These are phyloP conservation scores for Claviceps cyperi DNA, from an alignment of 2,329 filamentous ascomycete species.

Conservation along the genomic window DNA sequence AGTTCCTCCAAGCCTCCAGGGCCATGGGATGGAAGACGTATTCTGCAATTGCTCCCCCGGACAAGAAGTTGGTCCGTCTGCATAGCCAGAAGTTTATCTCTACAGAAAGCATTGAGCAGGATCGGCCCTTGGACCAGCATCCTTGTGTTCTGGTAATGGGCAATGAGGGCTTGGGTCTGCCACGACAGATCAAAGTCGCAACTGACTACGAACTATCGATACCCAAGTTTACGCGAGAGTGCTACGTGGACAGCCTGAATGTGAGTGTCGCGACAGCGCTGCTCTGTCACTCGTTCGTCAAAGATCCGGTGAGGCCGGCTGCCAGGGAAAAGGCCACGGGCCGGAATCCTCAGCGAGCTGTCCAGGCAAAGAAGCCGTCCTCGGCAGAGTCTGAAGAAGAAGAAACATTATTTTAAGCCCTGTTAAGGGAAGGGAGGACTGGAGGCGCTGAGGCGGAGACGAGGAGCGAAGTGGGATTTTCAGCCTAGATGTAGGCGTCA, in stretches of 20 bases:
- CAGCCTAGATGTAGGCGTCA: neutral
- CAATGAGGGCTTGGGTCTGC: conserved; percentile 63
- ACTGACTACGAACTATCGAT: conserved; percentile 57
- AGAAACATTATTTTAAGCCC: neutral
- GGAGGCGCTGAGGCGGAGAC: too few species aligned
- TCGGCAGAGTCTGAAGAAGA: neutral
- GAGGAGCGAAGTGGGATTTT: neutral
- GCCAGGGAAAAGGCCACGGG: neutral
- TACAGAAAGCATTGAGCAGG: conserved; percentile 31
- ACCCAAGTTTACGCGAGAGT: conserved; percentile 34
- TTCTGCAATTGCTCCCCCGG: conserved; percentile 48
- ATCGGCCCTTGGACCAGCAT: conserved; percentile 38
- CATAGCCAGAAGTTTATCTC: conserved; percentile 32
- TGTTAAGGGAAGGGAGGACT: neutral
- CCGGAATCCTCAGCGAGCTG: neutral
- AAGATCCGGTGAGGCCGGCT: conserved; percentile 9
- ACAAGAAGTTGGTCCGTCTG: conserved; percentile 18
- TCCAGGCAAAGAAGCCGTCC: neutral
- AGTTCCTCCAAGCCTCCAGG: conserved; percentile 56
- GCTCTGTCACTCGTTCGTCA: conserved; percentile 55
- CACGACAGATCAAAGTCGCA: conserved; percentile 45
- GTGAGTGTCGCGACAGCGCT: conserved; percentile 79
- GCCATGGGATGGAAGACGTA: conserved; percentile 70
- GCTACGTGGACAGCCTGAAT: conserved; percentile 75
- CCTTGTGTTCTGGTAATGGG: conserved; percentile 74